phyloP scores from a whole-genome alignment of 352 stramenopile genomes.

The Phytophthora aleatoria region DNA sequence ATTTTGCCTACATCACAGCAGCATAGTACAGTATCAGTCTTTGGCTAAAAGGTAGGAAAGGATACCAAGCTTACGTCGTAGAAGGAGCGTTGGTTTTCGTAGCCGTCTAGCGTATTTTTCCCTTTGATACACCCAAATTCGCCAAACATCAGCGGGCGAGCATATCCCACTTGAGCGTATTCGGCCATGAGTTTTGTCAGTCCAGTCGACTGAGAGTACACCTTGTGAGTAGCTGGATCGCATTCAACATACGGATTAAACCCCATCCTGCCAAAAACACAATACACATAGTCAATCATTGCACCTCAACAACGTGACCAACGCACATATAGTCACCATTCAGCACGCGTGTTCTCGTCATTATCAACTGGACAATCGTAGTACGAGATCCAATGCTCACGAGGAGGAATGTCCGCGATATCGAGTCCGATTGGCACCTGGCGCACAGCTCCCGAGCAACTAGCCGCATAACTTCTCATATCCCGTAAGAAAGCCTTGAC shows the following conservation, averaged over 20 bases:
- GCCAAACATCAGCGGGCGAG: constrained; percentile 69
- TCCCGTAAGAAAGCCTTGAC: constrained; percentile 68
- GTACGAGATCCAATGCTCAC: constrained; percentile 65
- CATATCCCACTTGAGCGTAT: constrained; percentile 49
- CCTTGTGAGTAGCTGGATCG: constrained; percentile 48
- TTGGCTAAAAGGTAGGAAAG: neutral
- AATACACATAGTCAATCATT: too few relatives aligned
- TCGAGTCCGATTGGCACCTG: constrained; percentile 68
- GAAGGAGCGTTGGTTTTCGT: constrained; percentile 61
- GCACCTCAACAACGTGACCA: too few relatives aligned
- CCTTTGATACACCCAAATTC: constrained; percentile 81
- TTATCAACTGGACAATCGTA: constrained; percentile 57
- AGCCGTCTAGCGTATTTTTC: constrained; percentile 65
- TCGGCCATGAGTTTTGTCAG: constrained; percentile 64
- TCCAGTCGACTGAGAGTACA: constrained; percentile 59
- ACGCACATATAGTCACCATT: constrained; percentile 35
- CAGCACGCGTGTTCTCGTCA: constrained; percentile 49
- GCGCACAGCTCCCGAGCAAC: constrained; percentile 52
- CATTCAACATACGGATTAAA: constrained; percentile 77
- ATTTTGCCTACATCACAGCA: constrained; percentile 43
- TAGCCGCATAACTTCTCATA: constrained; percentile 47
- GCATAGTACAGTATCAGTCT: neutral
- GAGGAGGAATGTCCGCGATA: constrained; percentile 59
- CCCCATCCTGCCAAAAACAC: constrained; percentile 29
- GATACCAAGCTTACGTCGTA: constrained; percentile 39